Conservation (phyloP, 2,329 filamentous ascomycete species). For the Cercospora sp. region DNA sequence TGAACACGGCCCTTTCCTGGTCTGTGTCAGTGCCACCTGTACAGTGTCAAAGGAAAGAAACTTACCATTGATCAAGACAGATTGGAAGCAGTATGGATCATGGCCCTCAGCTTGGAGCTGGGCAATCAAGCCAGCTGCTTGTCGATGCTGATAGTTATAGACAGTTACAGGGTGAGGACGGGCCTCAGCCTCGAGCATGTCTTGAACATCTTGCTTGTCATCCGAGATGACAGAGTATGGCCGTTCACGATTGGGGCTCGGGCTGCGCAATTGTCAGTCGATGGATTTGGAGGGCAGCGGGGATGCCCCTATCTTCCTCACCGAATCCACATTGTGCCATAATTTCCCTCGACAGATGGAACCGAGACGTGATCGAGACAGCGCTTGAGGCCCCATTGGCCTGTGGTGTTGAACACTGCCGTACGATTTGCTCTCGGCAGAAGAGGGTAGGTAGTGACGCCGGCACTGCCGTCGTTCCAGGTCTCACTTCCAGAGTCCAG, state of each 20-base stretch:
- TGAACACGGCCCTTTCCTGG: constrained; percentile 23
- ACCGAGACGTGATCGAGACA: constrained; percentile 27
- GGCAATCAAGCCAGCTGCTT: constrained; percentile 23
- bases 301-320: background rate
- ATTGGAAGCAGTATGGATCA: constrained; percentile 26
- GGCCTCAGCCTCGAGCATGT: constrained; percentile 27
- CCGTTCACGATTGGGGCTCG: constrained; percentile 18
- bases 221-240: constrained; percentile 24
- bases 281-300: background rate
- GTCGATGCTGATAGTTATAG: constrained; percentile 27
- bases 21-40: background rate
- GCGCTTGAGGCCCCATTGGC: constrained; percentile 27
- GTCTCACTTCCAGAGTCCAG: constrained; percentile 18
- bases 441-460: constrained; percentile 23
- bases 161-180: constrained; percentile 20
- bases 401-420: constrained; percentile 22
- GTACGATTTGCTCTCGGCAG: constrained; percentile 27
- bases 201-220: constrained; percentile 20
- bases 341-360: constrained; percentile 26
- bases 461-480: constrained; percentile 26
- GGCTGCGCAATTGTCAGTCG: background rate
- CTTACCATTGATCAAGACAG: constrained; percentile 23
- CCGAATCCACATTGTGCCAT: constrained; percentile 26
- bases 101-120: constrained; percentile 26
- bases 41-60: no score